Conservation (phyloP, 2,329 filamentous ascomycete species). For the Fusarium sp. region DNA sequence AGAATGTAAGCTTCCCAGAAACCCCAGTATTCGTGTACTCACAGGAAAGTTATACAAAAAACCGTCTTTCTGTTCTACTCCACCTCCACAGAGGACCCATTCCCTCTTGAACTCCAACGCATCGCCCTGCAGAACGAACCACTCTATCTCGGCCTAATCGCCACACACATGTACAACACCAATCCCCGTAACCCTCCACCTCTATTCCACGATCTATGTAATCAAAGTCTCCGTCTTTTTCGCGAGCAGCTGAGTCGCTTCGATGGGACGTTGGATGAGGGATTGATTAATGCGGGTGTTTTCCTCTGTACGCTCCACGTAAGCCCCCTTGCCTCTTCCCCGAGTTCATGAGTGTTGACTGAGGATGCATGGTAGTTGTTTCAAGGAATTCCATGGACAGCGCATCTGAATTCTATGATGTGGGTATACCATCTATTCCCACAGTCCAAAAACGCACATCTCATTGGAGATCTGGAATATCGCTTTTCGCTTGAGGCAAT, state of each 20-base stretch:
- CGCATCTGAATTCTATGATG: slow-evolving; percentile 27
- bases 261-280: not conserved
- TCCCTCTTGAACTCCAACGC: not conserved
- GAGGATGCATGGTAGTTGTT: slow-evolving; percentile 3
- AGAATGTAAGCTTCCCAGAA: not conserved
- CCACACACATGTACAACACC: slow-evolving; percentile 15
- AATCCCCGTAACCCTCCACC: slow-evolving; percentile 5
- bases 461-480: not conserved
- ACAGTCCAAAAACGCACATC: not conserved
- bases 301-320: slow-evolving; percentile 29
- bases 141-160: slow-evolving; percentile 12
- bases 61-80: slow-evolving; percentile 23
- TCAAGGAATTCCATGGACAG: slow-evolving; percentile 24
- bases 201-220: slow-evolving; percentile 9
- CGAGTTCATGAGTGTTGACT: too few species aligned
- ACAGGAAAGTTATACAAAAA: not conserved
- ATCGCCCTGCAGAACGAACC: slow-evolving; percentile 12
- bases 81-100: slow-evolving; percentile 9
- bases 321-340: not conserved
- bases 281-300: slow-evolving; percentile 4
- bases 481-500: slow-evolving; percentile 20
- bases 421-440: slow-evolving; percentile 24
- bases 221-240: slow-evolving; percentile 19
- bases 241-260: slow-evolving; percentile 6
- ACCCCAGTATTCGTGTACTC: fast-evolving